These are phyloP conservation scores for Solanum corneliomulleri DNA, from an alignment of 257 asterid species.

Conservation along the genomic window DNA sequence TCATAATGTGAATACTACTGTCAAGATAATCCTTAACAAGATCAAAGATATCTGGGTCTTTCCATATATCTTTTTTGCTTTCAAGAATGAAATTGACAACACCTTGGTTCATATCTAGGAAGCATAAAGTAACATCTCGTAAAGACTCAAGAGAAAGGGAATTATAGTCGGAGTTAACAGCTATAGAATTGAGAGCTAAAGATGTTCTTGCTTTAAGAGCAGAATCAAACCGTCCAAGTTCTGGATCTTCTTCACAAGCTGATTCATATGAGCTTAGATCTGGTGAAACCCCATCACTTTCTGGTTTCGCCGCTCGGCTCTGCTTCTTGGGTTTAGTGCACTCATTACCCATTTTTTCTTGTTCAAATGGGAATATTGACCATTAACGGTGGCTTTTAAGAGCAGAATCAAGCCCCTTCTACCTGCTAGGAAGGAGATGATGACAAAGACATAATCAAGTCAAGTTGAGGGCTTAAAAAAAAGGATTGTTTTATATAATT, in stretches of 20 bases:
- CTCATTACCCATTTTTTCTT: conserved; percentile 41
- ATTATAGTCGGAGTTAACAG: conserved; percentile 51
- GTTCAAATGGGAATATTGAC: neutral
- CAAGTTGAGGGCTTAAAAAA: neutral
- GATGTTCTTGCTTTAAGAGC: conserved; percentile 50
- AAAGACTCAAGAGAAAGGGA: conserved; percentile 78
- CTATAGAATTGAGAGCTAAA: conserved; percentile 73
- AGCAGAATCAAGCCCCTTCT: neutral
- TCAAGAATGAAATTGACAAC: conserved; percentile 56
- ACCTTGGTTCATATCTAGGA: conserved; percentile 69
- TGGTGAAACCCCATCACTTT: conserved; percentile 5
- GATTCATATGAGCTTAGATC: conserved; percentile 69
- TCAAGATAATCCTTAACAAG: conserved; percentile 81
- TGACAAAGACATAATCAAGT: neutral
- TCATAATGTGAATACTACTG: conserved; percentile 59
- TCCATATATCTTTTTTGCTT: conserved; percentile 63
- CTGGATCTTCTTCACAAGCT: conserved; percentile 77
- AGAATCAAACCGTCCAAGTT: conserved; percentile 56
- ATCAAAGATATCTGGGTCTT: conserved; percentile 45
- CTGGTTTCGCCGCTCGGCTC: conserved; percentile 5
- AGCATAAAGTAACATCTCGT: conserved; percentile 53
- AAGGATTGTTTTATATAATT: neutral
- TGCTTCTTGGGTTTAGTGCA: conserved; percentile 25
- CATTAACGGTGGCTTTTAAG: neutral
- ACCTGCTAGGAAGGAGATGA: neutral